Conservation (phyloP, 1,139 yeast species). For the Barnettozyma hawaiiensis region DNA sequence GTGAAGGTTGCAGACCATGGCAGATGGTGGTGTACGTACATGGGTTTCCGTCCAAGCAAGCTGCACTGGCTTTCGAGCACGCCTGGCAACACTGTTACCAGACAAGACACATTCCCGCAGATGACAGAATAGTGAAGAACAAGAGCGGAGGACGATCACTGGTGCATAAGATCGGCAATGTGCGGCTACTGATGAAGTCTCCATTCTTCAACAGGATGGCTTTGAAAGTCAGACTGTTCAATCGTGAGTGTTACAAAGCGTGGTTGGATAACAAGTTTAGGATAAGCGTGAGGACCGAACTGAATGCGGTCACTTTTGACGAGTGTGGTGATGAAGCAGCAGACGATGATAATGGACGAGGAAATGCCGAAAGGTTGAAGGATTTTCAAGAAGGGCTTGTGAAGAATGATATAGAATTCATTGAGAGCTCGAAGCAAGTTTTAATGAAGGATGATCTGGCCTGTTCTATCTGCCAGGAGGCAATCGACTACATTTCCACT, state of each 20-base stretch:
- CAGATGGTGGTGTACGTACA: conserved; percentile 54
- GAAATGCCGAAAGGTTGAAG: conserved; percentile 22
- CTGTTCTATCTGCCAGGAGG: conserved; percentile 31
- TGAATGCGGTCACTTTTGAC: conserved; percentile 8
- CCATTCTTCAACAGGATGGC: conserved; percentile 39
- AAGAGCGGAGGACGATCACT: conserved; percentile 36
- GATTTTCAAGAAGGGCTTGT: conserved; percentile 21
- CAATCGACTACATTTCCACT: conserved; percentile 33
- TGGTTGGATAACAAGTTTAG: conserved; percentile 34
- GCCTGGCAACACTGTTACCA: conserved; percentile 73
- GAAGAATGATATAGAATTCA: conserved; percentile 13
- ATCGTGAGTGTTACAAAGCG: conserved; percentile 24
- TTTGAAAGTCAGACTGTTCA: conserved; percentile 38
- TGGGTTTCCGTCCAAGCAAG: conserved; percentile 66
- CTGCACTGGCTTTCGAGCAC: conserved; percentile 68
- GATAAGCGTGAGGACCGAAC: conserved; percentile 19
- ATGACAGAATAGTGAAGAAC: conserved; percentile 27
- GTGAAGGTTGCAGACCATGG: conserved; percentile 64
- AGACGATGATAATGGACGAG: conserved; percentile 16
- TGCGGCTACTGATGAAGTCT: conserved; percentile 40
- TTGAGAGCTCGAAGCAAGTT: conserved; percentile 24
- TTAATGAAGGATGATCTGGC: conserved; percentile 24
- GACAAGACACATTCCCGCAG: conserved; percentile 51
- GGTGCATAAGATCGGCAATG: conserved; percentile 46
- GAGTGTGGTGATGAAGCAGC: conserved; percentile 15